Percentiles rank a stretch among this genome's conserved stretches.
These are phyloP conservation scores for Tirmania nivea DNA, from an alignment of 495 filamentous ascomycete genomes.

Conservation along the genomic window DNA sequence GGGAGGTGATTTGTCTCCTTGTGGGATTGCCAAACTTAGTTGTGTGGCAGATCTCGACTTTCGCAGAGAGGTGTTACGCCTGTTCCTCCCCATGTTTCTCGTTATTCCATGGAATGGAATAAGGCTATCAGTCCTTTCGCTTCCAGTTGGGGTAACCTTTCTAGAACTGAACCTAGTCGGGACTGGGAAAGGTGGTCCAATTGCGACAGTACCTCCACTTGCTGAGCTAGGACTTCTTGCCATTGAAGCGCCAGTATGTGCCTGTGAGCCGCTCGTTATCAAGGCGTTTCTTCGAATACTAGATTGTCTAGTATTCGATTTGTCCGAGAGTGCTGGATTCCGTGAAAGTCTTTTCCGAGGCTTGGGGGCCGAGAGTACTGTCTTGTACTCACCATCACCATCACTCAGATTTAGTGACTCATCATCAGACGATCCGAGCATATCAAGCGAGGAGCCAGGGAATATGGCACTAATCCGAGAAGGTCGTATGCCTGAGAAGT, in stretches of 20 bases:
- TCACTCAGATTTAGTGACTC: conserved; percentile 29
- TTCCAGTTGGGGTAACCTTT: conserved; percentile 32
- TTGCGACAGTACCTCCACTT: background rate
- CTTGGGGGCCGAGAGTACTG: conserved; percentile 39
- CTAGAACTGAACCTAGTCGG: conserved; percentile 74
- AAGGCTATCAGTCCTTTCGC: conserved; percentile 43
- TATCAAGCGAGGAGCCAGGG: background rate
- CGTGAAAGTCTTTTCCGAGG: conserved; percentile 5
- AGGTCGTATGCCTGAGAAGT: conserved; percentile 8
- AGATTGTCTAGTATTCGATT: conserved; percentile 22
- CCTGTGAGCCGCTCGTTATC: conserved; percentile 53
- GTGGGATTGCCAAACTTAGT: conserved; percentile 29
- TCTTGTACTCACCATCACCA: conserved; percentile 41
- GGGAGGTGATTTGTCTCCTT: conserved; percentile 41
- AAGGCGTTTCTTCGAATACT: conserved; percentile 43
- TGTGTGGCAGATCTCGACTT: conserved; percentile 65
- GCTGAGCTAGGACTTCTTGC: background rate
- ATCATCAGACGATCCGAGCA: conserved; percentile 20
- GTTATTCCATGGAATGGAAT: background rate
- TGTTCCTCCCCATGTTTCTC: background rate
- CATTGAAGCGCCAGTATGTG: conserved; percentile 36
- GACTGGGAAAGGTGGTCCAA: conserved; percentile 66
- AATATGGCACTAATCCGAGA: background rate
- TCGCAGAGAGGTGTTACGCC: conserved; percentile 28
- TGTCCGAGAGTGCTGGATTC: conserved; percentile 1